phyloP scores from a whole-genome alignment of 176 grass and related monocot species.

The Phyllostachys edulis region DNA sequence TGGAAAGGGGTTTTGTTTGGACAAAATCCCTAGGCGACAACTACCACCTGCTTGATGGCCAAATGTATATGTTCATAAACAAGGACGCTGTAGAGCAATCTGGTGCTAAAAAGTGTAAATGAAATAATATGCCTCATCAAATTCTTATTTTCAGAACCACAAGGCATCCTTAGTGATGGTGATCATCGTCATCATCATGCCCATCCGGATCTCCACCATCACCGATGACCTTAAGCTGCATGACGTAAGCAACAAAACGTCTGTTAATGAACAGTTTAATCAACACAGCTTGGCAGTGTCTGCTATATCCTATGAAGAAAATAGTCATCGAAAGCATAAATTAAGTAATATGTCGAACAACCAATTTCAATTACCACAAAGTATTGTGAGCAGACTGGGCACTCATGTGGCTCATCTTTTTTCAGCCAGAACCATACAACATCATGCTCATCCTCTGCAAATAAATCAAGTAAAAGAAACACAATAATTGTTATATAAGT shows the following conservation, averaged over 20 bases:
- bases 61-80: conserved; percentile 46
- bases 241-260: conserved; percentile 24
- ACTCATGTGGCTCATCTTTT: conserved; percentile 91
- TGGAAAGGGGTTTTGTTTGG: conserved; percentile 18
- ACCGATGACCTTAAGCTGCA: conserved; percentile 93
- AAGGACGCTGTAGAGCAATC: conserved; percentile 38
- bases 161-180: conserved; percentile 58
- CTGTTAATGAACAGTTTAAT: neutral
- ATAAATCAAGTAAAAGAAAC: conserved; percentile 13
- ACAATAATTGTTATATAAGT: neutral
- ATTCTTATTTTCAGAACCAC: conserved; percentile 48
- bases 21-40: conserved; percentile 50
- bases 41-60: conserved; percentile 56
- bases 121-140: conserved; percentile 43
- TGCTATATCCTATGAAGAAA: neutral
- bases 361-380: conserved; percentile 66
- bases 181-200: conserved; percentile 59
- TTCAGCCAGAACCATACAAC: conserved; percentile 98
- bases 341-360: conserved; percentile 5
- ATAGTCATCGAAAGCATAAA: neutral
- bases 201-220: conserved; percentile 81
- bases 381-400: conserved; percentile 91
- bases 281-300: neutral
- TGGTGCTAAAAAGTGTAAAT: conserved; percentile 37
- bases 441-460: conserved; percentile 98